These are phyloP conservation scores for Apiospora malaysiana DNA, from an alignment of 2,329 filamentous ascomycete genomes.

Conservation along the genomic window DNA sequence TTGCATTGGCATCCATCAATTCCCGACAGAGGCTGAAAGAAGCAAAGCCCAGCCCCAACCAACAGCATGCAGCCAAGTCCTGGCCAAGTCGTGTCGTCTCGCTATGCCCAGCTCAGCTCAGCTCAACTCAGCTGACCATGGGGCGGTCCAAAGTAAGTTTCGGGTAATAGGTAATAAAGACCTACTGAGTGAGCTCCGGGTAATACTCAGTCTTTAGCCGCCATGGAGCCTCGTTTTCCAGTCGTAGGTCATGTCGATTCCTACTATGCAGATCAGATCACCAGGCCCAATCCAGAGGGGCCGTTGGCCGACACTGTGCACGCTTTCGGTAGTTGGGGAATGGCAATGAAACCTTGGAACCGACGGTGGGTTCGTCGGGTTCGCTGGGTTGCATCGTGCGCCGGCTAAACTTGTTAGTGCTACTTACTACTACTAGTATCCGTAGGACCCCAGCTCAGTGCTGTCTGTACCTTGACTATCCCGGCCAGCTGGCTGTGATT, in stretches of 20 bases:
- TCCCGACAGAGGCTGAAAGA: slow-evolving; percentile 1
- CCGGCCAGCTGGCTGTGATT: too few species aligned
- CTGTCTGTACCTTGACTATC: too few species aligned
- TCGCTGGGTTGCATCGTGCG: neutral
- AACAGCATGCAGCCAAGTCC: neutral
- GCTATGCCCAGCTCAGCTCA: neutral
- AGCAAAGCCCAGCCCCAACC: neutral
- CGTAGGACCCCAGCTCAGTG: neutral
- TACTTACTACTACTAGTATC: too few species aligned
- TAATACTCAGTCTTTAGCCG: neutral
- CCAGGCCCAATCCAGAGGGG: neutral
- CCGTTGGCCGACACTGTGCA: neutral
- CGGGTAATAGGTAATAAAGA: too few species aligned
- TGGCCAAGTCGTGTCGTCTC: neutral
- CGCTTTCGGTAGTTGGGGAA: neutral
- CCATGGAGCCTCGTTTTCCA: too few species aligned
- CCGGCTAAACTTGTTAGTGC: neutral
- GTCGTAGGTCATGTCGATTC: too few species aligned
- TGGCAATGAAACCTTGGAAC: neutral
- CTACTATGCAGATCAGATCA: neutral
- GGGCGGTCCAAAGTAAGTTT: too few species aligned
- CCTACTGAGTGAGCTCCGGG: too few species aligned
- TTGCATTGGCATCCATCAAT: neutral
- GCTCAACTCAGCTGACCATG: neutral
- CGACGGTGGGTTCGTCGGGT: neutral